Base-by-base conservation (phyloP, 306 rosid genomes). In the Pyrus pyrifolia region DNA sequence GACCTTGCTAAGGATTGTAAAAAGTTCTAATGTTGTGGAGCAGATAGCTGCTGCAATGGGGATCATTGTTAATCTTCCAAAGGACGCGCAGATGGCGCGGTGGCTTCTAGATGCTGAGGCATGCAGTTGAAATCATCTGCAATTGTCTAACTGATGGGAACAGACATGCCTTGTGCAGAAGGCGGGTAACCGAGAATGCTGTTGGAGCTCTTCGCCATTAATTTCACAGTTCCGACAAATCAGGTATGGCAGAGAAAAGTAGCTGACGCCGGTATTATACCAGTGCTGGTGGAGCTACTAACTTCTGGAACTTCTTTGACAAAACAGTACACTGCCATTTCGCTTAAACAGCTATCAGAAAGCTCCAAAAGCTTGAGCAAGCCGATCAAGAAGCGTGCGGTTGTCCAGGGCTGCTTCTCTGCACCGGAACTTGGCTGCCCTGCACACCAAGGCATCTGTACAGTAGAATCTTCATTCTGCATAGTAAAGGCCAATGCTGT, bases 331-430 rank as follows among this genome's bases (percentile, higher is more conserved):
- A 83, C 95, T 44, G 92, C 95, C 66, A 52, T 84, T 75, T 81
- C 90, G 12, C 84, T 90, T 55, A 87, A 81, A 73, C 95, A 87
- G 85, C 80, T 90, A 73, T 90, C 95, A 3, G 84, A 90, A 76
- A 88, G 92, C 75, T 86, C 95, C 15, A 59, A 60, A 23, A 31
- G 30, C 81, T 81, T 90, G 74, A 86, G 85, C 89, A 83, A 55
- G 85, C 86, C 82, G 2, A 83, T 86, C 38, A 86, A 87, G 85
- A 86, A 80, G 72, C 68, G 49, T 2, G 66, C 85, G 6, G 13
- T 81, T 8, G 72, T 86, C 49, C 67, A 42, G 61, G 21, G 86
- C 73, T 89, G 87, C 86, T 40, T 81, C 13, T 67, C 78, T 63
- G 69, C 83, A 40, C 68, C 35, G 0, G 87, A 82, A 74, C 78